Percentiles rank a stretch among this genome's conserved stretches.
Evolutionary conservation across 192 early-diverging fungal species (phyloP).

Genomic region (Backusella westeae): DNA sequence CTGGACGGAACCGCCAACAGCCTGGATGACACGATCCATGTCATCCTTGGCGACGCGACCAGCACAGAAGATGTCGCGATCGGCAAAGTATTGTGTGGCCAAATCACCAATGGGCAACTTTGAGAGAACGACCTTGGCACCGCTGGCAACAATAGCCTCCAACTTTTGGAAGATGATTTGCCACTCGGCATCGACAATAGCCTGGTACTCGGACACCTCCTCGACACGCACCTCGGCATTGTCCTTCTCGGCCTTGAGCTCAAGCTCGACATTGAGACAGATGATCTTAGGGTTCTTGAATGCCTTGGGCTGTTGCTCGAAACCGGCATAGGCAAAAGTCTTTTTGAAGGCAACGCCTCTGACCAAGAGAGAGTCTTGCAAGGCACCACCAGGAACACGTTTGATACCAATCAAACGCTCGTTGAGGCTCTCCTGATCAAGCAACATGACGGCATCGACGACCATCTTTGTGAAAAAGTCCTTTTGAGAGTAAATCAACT

Average conservation of each 20-base stretch:
- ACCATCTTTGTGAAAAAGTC: constrained; percentile 99
- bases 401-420: constrained; percentile 98
- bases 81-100: constrained; percentile 99
- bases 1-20: constrained; percentile 91
- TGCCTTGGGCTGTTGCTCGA: constrained; percentile 98
- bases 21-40: constrained; percentile 90
- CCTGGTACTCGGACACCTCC: constrained; percentile 96
- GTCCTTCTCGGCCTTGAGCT: constrained; percentile 98
- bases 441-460: constrained; percentile 91
- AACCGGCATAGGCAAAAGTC: constrained; percentile 98
- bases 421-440: constrained; percentile 96
- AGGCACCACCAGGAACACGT: constrained; percentile 95
- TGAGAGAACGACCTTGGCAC: constrained; percentile 97
- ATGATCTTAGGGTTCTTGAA: constrained; percentile 90
- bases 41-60: constrained; percentile 95
- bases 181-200: constrained; percentile 99
- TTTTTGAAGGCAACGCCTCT: constrained; percentile 99
- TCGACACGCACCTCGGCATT: constrained; percentile 99
- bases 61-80: constrained; percentile 98
- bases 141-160: constrained; percentile 90
- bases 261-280: constrained; percentile 95
- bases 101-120: constrained; percentile 98
- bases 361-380: constrained; percentile 96
- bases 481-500: constrained; percentile 94
- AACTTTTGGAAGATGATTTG: constrained; percentile 98